Conservation (phyloP, 1,284 basidiomycete species). For the Fomes fomentarius region DNA sequence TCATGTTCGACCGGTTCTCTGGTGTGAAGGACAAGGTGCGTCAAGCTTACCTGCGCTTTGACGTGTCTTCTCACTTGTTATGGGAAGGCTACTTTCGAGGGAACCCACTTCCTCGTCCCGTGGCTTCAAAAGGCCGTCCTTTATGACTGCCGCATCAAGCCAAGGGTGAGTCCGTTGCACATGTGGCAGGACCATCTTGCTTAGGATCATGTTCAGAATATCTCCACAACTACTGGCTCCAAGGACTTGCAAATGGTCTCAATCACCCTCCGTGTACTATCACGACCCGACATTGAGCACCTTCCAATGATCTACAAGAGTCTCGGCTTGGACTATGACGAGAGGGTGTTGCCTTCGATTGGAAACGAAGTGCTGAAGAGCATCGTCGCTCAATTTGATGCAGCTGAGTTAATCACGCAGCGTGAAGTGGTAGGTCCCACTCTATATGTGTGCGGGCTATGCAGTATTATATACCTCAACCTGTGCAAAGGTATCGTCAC, state of each 20-base stretch:
- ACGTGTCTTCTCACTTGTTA: not conserved
- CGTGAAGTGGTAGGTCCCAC: slow-evolving; percentile 66
- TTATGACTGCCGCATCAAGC: slow-evolving; percentile 98
- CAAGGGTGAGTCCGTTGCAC: slow-evolving; percentile 62
- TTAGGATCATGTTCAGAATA: slow-evolving; percentile 65
- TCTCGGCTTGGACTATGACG: slow-evolving; percentile 96
- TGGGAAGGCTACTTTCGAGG: slow-evolving; percentile 77
- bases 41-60: not conserved
- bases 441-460: no score
- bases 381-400: slow-evolving; percentile 98
- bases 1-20: slow-evolving; percentile 98
- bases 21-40: slow-evolving; percentile 84
- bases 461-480: not conserved
- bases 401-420: slow-evolving; percentile 93
- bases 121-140: slow-evolving; percentile 96
- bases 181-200: not conserved
- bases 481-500: slow-evolving; percentile 75
- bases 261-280: slow-evolving; percentile 94
- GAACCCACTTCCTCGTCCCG: slow-evolving; percentile 97
- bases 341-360: slow-evolving; percentile 91
- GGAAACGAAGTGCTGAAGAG: slow-evolving; percentile 98
- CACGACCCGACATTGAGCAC: slow-evolving; percentile 88
- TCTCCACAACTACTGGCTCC: slow-evolving; percentile 94
- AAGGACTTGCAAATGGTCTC: slow-evolving; percentile 99
- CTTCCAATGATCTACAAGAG: slow-evolving; percentile 95